Evolutionary conservation across 208 protist genomes (phyloP).

Genomic region (Acanthamoeba divionensis): DNA sequence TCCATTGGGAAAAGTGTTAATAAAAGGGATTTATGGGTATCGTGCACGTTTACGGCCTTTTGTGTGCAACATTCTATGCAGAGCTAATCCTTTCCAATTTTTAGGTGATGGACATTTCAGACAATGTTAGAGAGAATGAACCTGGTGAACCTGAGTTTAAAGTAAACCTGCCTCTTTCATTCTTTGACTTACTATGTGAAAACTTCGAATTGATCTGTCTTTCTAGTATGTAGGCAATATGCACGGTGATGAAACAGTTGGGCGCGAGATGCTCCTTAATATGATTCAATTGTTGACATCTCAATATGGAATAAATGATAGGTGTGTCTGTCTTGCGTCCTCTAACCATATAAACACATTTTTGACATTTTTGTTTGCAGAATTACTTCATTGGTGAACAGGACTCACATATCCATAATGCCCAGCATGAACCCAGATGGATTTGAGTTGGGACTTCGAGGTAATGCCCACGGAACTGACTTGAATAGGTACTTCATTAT

Average conservation of each 20-base stretch:
- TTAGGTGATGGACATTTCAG: slow-evolving; percentile 37
- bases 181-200: background rate
- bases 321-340: background rate
- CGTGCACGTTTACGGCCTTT: background rate
- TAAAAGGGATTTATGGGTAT: slow-evolving; percentile 37
- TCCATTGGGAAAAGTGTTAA: slow-evolving; percentile 1
- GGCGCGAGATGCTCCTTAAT: slow-evolving; percentile 58
- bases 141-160: slow-evolving; percentile 50
- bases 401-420: slow-evolving; percentile 63
- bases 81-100: background rate
- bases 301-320: background rate
- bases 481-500: background rate
- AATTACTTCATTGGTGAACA: slow-evolving; percentile 34
- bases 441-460: slow-evolving; percentile 1
- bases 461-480: background rate
- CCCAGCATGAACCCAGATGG: slow-evolving; percentile 76
- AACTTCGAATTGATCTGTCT: background rate
- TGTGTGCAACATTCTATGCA: background rate
- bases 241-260: slow-evolving; percentile 73
- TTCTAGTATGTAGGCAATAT: slow-evolving; percentile 75
- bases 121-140: slow-evolving; percentile 37
- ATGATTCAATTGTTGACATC: slow-evolving; percentile 53
- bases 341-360: background rate
- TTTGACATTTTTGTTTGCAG: background rate
- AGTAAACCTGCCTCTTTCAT: background rate